phyloP scores from a whole-genome alignment of 148 eudicot species.

The Drosera capensis region DNA sequence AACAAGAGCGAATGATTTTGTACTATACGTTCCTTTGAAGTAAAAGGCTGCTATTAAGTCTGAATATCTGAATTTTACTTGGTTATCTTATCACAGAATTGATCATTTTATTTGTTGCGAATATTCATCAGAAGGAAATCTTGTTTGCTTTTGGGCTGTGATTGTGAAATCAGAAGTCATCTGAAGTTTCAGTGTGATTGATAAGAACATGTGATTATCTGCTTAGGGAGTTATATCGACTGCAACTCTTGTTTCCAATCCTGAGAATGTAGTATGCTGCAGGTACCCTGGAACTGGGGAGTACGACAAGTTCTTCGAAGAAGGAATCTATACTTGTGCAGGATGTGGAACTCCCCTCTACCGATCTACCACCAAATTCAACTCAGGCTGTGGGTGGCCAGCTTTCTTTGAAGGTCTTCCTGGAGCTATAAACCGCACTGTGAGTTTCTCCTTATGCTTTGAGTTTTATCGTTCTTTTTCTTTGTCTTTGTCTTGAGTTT shows the following conservation, averaged over 20 bases:
- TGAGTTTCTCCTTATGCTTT: slow-evolving; percentile 14
- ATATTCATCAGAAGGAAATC: too few relatives aligned
- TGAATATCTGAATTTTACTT: too few relatives aligned
- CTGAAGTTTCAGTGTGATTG: too few relatives aligned
- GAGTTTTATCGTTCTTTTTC: neutral
- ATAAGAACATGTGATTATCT: too few relatives aligned
- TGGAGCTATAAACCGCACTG: slow-evolving; percentile 67
- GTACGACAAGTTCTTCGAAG: slow-evolving; percentile 51
- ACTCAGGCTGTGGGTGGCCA: slow-evolving; percentile 96
- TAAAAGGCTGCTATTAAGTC: too few relatives aligned
- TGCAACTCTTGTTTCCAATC: neutral
- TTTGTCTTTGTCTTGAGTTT: neutral
- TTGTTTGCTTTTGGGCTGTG: too few relatives aligned
- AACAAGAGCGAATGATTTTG: too few relatives aligned
- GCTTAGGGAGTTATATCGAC: too few relatives aligned
- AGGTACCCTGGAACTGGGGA: slow-evolving; percentile 66
- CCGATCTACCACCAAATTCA: slow-evolving; percentile 77
- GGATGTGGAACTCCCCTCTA: slow-evolving; percentile 92
- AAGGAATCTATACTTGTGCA: slow-evolving; percentile 65
- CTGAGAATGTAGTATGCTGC: slow-evolving; percentile 1
- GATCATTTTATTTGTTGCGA: too few relatives aligned
- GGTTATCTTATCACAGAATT: too few relatives aligned
- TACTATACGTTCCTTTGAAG: too few relatives aligned
- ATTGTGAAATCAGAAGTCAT: too few relatives aligned
- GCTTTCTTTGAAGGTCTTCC: slow-evolving; percentile 85